Evolutionary conservation across 2,329 filamentous ascomycete genomes (phyloP).

Genomic region (Massarina eburnea): DNA sequence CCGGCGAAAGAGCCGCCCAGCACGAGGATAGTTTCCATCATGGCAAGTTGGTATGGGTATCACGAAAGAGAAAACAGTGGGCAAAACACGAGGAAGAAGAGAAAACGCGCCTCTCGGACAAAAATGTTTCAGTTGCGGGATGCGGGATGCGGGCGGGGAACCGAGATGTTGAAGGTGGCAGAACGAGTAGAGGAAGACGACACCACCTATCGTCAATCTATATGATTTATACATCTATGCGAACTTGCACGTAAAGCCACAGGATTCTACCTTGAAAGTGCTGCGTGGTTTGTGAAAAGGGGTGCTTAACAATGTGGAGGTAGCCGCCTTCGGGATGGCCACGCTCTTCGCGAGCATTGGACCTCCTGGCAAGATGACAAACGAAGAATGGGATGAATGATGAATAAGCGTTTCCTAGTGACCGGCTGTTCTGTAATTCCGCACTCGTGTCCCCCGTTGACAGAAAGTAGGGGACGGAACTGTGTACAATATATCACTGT

Average conservation of each 20-base stretch:
- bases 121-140: no score
- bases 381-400: no score
- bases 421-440: neutral
- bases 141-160: conserved; percentile 20
- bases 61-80: conserved; percentile 3
- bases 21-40: conserved; percentile 39
- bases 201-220: no score
- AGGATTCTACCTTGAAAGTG: neutral
- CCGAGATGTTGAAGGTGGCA: no score
- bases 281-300: neutral
- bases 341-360: no score
- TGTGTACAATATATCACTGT: no score
- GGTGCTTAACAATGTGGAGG: neutral
- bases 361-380: neutral
- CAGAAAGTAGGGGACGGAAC: neutral
- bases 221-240: no score
- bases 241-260: no score
- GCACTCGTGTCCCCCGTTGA: neutral
- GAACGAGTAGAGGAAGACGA: no score
- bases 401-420: no score
- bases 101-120: conserved; percentile 6
- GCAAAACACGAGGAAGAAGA: conserved; percentile 4
- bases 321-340: neutral
- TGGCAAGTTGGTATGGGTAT: conserved; percentile 27
- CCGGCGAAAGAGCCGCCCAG: conserved; percentile 41